Evolutionary conservation across 345 rosid genomes (phyloP).

Genomic region (Carallia brachiata): DNA sequence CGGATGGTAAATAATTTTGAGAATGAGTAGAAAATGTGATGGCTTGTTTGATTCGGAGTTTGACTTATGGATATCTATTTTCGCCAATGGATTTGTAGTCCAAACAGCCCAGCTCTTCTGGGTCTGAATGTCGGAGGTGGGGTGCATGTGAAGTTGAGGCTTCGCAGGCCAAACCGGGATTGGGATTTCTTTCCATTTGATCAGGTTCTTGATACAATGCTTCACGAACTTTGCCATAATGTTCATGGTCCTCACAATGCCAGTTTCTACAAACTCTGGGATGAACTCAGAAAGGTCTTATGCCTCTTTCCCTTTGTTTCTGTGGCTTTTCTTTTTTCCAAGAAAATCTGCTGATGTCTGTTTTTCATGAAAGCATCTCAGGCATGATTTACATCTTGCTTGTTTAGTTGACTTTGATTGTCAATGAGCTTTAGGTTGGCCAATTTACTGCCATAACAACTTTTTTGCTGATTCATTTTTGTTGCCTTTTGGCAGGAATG

Average conservation of each 20-base stretch:
- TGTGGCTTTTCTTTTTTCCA: not conserved
- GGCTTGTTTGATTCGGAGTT: not conserved
- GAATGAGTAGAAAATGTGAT: too few species aligned
- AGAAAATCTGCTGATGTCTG: not conserved
- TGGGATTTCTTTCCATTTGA: slow-evolving; percentile 61
- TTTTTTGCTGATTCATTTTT: not conserved
- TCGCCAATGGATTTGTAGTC: slow-evolving; percentile 39
- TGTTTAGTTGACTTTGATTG: not conserved
- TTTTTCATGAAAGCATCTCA: not conserved
- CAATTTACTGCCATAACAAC: not conserved
- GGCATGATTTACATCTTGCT: not conserved
- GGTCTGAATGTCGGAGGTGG: slow-evolving; percentile 80
- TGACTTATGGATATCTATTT: not conserved
- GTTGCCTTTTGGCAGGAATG: slow-evolving; percentile 57
- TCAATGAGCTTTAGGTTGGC: slow-evolving; percentile 2
- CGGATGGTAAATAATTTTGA: too few species aligned
- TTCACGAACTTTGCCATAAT: slow-evolving; percentile 93
- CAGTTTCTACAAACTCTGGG: slow-evolving; percentile 87
- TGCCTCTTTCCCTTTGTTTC: not conserved
- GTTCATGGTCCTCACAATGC: slow-evolving; percentile 85
- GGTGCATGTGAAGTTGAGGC: slow-evolving; percentile 70
- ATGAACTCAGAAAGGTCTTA: slow-evolving; percentile 74
- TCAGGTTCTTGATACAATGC: slow-evolving; percentile 88
- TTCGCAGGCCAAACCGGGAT: slow-evolving; percentile 65
- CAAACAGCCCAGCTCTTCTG: slow-evolving; percentile 60